Conservation (phyloP, 352 stramenopile species). For the Nothophytophthora sp. region DNA sequence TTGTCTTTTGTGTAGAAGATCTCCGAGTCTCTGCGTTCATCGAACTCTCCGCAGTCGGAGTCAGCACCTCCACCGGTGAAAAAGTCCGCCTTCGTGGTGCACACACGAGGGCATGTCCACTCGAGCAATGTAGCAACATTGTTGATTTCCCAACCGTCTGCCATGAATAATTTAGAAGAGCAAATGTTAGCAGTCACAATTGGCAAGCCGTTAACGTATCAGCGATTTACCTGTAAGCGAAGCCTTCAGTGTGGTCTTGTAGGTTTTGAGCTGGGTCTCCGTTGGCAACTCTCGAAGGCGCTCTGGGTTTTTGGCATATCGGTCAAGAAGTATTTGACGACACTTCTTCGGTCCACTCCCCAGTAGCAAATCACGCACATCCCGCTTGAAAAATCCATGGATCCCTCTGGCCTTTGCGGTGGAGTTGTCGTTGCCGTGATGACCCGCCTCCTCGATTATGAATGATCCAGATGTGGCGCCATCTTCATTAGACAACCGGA, state of each 20-base stretch:
- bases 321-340: neutral
- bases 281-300: neutral
- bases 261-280: neutral
- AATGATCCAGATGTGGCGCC: neutral
- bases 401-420: neutral
- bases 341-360: neutral
- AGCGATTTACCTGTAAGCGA: neutral
- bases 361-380: neutral
- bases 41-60: neutral
- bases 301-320: neutral
- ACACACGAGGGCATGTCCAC: slow-evolving; percentile 5
- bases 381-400: neutral
- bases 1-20: neutral
- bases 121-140: slow-evolving; percentile 8
- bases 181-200: neutral
- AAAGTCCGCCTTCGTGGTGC: slow-evolving; percentile 2
- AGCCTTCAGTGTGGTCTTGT: neutral
- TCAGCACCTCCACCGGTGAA: neutral
- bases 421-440: neutral
- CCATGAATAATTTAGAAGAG: neutral
- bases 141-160: slow-evolving; percentile 10
- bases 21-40: no score
- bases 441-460: neutral
- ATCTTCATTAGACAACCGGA: neutral
- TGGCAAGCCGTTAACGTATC: neutral